These are phyloP conservation scores for Rhynchospora pubera DNA, from an alignment of 176 grass and related monocot species.

Conservation along the genomic window DNA sequence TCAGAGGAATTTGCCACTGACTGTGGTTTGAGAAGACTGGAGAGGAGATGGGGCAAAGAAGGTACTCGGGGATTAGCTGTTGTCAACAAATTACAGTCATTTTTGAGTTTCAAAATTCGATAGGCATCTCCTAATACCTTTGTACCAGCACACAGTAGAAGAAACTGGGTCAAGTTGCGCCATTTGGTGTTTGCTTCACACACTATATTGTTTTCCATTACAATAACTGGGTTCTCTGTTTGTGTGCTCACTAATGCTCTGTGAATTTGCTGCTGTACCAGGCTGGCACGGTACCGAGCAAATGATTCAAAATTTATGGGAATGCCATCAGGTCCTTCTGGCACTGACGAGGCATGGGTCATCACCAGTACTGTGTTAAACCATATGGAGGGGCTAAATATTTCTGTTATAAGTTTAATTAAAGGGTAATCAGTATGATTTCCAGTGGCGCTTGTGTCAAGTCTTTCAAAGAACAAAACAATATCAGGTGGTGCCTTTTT, in stretches of 20 bases:
- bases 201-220: constrained; percentile 67
- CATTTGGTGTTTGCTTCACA: constrained; percentile 61
- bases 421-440: constrained; percentile 56
- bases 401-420: constrained; percentile 86
- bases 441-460: constrained; percentile 47
- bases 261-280: constrained; percentile 55
- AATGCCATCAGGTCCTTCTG: constrained; percentile 87
- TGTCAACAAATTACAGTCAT: constrained; percentile 60
- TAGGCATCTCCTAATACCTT: constrained; percentile 80
- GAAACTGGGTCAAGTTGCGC: constrained; percentile 62
- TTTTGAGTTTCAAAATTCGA: constrained; percentile 78
- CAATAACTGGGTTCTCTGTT: constrained; percentile 60
- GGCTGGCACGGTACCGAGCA: constrained; percentile 46
- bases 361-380: constrained; percentile 83
- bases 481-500: constrained; percentile 73
- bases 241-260: constrained; percentile 51
- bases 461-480: constrained; percentile 63
- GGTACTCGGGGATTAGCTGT: constrained; percentile 52
- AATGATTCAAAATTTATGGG: constrained; percentile 67
- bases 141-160: constrained; percentile 67
- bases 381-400: constrained; percentile 80
- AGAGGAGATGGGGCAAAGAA: constrained; percentile 92
- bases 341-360: constrained; percentile 64
- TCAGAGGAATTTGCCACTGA: constrained; percentile 30
- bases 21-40: constrained; percentile 58